Conservation (phyloP, 2,329 filamentous ascomycete species). For the Penicillium crustosum region DNA sequence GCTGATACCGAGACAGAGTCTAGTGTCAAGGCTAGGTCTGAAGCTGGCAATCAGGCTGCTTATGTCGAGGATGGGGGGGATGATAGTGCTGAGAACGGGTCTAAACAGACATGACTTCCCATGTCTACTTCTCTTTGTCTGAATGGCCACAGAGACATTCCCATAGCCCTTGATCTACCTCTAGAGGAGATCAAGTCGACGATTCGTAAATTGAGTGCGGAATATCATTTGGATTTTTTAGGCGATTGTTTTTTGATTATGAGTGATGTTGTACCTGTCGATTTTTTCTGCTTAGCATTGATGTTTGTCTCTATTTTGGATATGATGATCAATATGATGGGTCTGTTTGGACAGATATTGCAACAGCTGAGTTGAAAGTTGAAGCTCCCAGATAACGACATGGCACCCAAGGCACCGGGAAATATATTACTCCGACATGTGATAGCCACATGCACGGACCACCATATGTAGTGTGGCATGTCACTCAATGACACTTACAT, state of each 20-base stretch:
- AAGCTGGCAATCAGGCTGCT: slow-evolving; percentile 8
- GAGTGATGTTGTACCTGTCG: not conserved
- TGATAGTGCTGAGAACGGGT: slow-evolving; percentile 2
- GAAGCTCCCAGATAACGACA: not conserved
- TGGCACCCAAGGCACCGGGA: not conserved
- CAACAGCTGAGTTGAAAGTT: not conserved
- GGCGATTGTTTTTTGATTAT: not conserved
- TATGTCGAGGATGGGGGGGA: slow-evolving; percentile 16
- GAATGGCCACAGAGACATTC: not conserved
- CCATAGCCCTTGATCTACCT: not conserved
- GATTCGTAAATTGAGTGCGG: not conserved
- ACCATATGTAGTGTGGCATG: no score
- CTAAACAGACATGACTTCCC: slow-evolving; percentile 1
- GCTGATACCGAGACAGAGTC: slow-evolving; percentile 20
- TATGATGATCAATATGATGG: not conserved
- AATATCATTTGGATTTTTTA: not conserved
- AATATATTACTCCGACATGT: not conserved
- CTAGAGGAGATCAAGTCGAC: not conserved
- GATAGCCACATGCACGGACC: not conserved
- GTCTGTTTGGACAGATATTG: slow-evolving; percentile 1
- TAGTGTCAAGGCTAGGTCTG: slow-evolving; percentile 8
- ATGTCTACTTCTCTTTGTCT: not conserved
- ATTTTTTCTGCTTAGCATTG: not conserved
- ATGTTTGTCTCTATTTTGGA: not conserved
- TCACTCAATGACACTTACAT: not conserved